These are phyloP conservation scores for Mycena rosella DNA, from an alignment of 768 basidiomycete species.

Conservation along the genomic window DNA sequence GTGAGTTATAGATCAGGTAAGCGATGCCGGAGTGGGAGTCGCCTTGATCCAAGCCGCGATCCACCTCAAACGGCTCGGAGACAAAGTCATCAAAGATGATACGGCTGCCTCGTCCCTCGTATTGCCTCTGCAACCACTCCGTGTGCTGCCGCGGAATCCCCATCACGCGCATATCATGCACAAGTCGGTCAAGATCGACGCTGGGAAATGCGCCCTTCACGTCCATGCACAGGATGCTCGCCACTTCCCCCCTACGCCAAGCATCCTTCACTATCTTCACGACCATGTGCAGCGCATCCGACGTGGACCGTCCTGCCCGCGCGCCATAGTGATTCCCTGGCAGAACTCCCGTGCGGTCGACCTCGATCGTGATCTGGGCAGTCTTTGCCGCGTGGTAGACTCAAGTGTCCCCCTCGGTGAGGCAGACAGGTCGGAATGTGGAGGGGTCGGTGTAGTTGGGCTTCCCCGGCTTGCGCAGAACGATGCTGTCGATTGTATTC, in stretches of 20 bases:
- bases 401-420: slow-evolving; percentile 45
- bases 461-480: slow-evolving; percentile 51
- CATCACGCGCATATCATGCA: slow-evolving; percentile 46
- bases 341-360: slow-evolving; percentile 48
- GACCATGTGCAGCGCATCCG: slow-evolving; percentile 49
- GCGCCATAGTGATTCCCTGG: slow-evolving; percentile 55
- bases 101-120: no score
- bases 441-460: slow-evolving; percentile 47
- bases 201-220: slow-evolving; percentile 60
- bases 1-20: slow-evolving; percentile 35
- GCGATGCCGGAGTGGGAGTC: slow-evolving; percentile 39
- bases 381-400: slow-evolving; percentile 22
- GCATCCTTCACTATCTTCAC: slow-evolving; percentile 50
- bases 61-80: not conserved
- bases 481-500: slow-evolving; percentile 46
- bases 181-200: slow-evolving; percentile 45
- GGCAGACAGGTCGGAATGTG: slow-evolving; percentile 54
- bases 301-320: slow-evolving; percentile 51
- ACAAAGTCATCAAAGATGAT: no score
- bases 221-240: no score
- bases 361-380: slow-evolving; percentile 34
- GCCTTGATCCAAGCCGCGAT: slow-evolving; percentile 40
- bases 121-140: slow-evolving; percentile 2
- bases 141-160: slow-evolving; percentile 44
- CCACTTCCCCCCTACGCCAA: slow-evolving; percentile 51